A percentile compares a stretch with the other conserved stretches of the same genome.
phyloP scores from a whole-genome alignment of 345 rosid species.

The Syzygium aqueum region DNA sequence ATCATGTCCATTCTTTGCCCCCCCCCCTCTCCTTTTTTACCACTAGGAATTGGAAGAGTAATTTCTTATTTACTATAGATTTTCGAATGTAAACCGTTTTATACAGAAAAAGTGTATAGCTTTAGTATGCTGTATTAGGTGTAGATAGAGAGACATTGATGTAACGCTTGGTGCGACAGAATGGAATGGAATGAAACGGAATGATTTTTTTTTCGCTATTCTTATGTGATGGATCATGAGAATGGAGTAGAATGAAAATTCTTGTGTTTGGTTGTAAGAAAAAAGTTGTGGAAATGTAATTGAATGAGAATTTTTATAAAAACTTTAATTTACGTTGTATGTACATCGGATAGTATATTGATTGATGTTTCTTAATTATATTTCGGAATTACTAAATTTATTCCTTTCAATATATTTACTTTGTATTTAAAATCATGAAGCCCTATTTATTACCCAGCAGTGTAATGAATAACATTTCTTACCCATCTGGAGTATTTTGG shows the following conservation, averaged over 20 bases:
- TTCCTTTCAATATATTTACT: not conserved
- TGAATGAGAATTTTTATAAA: too few species aligned
- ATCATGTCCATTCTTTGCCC: not conserved
- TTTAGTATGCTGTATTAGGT: too few species aligned
- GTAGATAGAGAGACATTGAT: not conserved
- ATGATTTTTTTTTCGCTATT: not conserved
- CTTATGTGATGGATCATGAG: not conserved
- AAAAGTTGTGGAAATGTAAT: not conserved
- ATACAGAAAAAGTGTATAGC: not conserved
- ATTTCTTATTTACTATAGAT: not conserved
- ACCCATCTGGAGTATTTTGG: not conserved
- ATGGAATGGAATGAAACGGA: too few species aligned
- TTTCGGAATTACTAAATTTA: not conserved
- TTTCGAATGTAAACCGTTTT: not conserved
- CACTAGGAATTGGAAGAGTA: not conserved
- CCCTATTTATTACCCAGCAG: not conserved
- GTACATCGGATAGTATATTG: not conserved
- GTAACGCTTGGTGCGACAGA: not conserved
- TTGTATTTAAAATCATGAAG: not conserved
- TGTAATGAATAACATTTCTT: not conserved
- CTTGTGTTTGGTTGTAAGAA: not conserved
- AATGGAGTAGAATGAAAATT: not conserved
- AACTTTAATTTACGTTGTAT: not conserved
- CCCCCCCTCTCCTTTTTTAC: rapidly evolving
- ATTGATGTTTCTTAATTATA: not conserved